phyloP scores from a whole-genome alignment of 306 rosid genomes.

The Cucumis melo region DNA sequence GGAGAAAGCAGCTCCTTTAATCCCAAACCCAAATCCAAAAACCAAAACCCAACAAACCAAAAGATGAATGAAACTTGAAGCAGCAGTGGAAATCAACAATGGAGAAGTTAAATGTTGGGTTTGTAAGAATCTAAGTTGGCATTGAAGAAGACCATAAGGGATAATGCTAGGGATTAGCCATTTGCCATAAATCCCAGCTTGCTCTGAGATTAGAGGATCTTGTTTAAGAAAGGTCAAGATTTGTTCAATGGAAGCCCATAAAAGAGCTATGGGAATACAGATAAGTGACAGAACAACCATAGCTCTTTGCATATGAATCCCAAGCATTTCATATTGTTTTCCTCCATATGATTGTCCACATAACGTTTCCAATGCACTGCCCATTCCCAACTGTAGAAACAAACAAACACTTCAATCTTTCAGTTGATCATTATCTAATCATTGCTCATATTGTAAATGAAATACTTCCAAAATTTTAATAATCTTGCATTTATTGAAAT shows the following conservation, averaged over 20 bases:
- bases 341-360: slow-evolving; percentile 36
- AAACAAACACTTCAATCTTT: neutral
- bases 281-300: slow-evolving; percentile 23
- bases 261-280: slow-evolving; percentile 20
- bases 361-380: slow-evolving; percentile 31
- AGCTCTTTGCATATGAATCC: slow-evolving; percentile 31
- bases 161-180: slow-evolving; percentile 26
- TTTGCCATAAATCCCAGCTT: slow-evolving; percentile 22
- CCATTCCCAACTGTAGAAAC: slow-evolving; percentile 25
- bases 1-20: slow-evolving; percentile 27
- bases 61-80: slow-evolving; percentile 13
- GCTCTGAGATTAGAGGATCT: slow-evolving; percentile 27
- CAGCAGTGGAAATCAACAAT: slow-evolving; percentile 18
- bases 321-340: slow-evolving; percentile 24
- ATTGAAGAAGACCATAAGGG: slow-evolving; percentile 17
- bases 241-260: slow-evolving; percentile 26
- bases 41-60: slow-evolving; percentile 22
- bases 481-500: too few species aligned
- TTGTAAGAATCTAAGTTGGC: slow-evolving; percentile 21
- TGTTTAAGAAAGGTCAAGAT: slow-evolving; percentile 27
- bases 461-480: too few species aligned
- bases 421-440: neutral
- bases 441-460: neutral
- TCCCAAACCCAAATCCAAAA: slow-evolving; percentile 23
- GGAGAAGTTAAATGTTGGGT: slow-evolving; percentile 20